Evolutionary conservation across 352 stramenopile genomes (phyloP), one percentile per base, ranked within the genome.

Genomic region (Pythium monospermum): DNA sequence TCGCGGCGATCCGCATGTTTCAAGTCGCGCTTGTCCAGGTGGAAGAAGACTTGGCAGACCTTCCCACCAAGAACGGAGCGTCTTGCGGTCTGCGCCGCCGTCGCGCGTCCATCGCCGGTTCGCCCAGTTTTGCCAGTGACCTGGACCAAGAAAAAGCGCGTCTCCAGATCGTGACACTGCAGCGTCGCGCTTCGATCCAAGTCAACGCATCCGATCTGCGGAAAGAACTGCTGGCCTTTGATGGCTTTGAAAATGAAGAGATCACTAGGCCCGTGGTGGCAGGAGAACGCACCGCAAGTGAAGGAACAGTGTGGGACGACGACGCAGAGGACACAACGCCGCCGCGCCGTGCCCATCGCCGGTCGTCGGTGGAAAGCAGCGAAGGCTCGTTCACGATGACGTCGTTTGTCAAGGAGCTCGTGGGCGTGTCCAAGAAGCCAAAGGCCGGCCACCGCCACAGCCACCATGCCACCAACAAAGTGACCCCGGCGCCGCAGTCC

Each of bases 1-100:
- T 66, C 15, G 44, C 58, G 1, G 58, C 45, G 0, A 53, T 66
- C 19, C 58, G 58, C 19, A 60, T 66, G 51, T 57, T 58, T 54
- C 19, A 19, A 12, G 51, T 61, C 1, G 46, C 44, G 3, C 32
- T 56, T 18, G 27, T 35, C 0, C 44, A 33, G 18, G 46, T 57
- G 1, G 40, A 56, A 10, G 13, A 41, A 16, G 56, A 58, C 18
- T 25, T 64, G 6, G 22, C 35, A 23, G 22, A 10, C 25, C 28
- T 16, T 13, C 7, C 12, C 1, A 21, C 19, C 2, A 6, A 18
- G 4, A 31, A 11, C 13, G 5, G 6, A 10, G 1, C 12, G 11
- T n/a, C n/a, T n/a, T n/a, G n/a, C n/a, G n/a, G n/a, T n/a, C n/a
- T n/a, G 36, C 19, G 22, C 4, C 30, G 12, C 21, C 49, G 56